Evolutionary conservation across 352 stramenopile species (phyloP), one percentile per base, ranked within the genome.

Genomic region (Phytophthora hybrid): DNA sequence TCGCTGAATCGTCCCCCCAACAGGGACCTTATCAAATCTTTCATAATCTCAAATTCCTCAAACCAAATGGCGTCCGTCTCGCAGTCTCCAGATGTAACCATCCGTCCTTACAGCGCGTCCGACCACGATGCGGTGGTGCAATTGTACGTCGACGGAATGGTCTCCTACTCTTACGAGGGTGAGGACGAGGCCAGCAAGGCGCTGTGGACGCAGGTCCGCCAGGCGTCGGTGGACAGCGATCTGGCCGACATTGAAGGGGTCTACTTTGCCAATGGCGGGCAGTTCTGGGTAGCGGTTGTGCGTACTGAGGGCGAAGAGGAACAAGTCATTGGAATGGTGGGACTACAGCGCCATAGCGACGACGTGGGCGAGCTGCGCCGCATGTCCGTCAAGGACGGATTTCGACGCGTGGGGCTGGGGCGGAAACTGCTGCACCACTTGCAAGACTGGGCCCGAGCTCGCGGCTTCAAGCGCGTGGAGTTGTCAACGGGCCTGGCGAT

Each of bases 281-380:
- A 83, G 55, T 84, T 81, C 46, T 87, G 71, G 71, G 74, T 84
- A 19, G 74, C 75, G 9, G 76, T 74, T 4, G 23, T 61, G 5
- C 26, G 26, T 19, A 41, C 19, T 14, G 44, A 71, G 5, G 26
- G 14, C 13, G 19, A 16, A 1, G 19, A 60, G 4, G 56, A 61
- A 31, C 39, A 68, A 11, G 13, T 83, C 0, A 39, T 86, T 21
- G 81, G 79, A 3, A 77, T 77, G 37, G 71, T 88, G 14, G 81
- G 37, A 5, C 63, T 86, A 8, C 77, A 86, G 63, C 39, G 39
- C 4, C 79, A 74, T 23, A 53, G 57, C 3, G 68, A 82, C 46
- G 16, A 49, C 5, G 64, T 71, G 23, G 77, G 66, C 31, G 77
- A 82, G 56, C 67, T 88, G 53, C 76, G 79, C 3, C 81, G 81